Base-by-base conservation (phyloP, 2,329 filamentous ascomycete species). In the Setomelanomma holmii region DNA sequence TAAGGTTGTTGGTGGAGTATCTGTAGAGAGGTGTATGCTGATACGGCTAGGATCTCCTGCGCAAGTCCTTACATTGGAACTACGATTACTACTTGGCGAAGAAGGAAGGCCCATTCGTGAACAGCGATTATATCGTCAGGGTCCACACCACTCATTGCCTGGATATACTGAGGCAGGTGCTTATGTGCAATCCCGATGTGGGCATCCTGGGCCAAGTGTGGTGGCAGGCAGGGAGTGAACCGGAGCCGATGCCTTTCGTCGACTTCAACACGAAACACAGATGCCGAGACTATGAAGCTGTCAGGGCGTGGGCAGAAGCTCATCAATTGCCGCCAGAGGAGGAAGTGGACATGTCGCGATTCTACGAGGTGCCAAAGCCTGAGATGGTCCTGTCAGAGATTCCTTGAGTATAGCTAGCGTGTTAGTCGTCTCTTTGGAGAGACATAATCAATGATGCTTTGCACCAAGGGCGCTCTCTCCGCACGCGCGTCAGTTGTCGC, bases 101-200 rank as follows among this genome's bases (percentile, higher is more conserved):
- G 21, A 80, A 80, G 3, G 63, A 77, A 19, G 81, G 83, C 1
- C 79, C 83, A 0, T 88, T 87, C 59, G 64, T 67, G 16, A 86
- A 87, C 60, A 76, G 80, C 3, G 82, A 84, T 17, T 68, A 75
- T 30, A 81, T 87, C 38, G 68, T 87, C 5, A 78, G 77, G 20
- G 75, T 79, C 1, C 86, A 88, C 64, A 76, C 85, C 8, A 70
- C 80, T 4, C 85, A 88, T 54, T 88, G 86, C 52, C 74, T 87
- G 24, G 86, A 88, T 56, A 83, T 82, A 3, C 53, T 88, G 39
- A 81, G 85, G 1, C 85, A 88, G 64, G 82, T 85, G 14, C 76
- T 88, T 12, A 87, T 87, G 83, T 88, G 85, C 69, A 83, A 80
- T 22, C 76, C 82, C 17, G 86, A 88, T 58, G 80, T 84, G 2